Evolutionary conservation across 2,329 filamentous ascomycete species (phyloP), one percentile per base, ranked within the genome.

Genomic region (Whalleya microplaca): DNA sequence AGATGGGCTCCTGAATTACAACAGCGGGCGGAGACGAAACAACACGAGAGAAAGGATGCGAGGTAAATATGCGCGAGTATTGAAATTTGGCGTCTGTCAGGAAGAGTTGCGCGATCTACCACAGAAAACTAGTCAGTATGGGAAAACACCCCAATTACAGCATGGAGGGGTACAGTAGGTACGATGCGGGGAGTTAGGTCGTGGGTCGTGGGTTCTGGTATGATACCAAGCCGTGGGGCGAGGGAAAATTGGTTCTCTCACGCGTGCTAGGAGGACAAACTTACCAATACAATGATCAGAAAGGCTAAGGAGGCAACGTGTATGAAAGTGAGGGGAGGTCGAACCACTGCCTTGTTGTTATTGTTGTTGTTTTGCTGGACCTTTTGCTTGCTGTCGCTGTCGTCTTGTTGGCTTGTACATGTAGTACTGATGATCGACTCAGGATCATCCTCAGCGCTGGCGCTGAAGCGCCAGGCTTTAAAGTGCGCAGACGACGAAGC

Each of bases 51-150:
- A 73, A 68, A 65, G 71, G 70, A 63, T 65, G 66, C 55, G 66
- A 68, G 57, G 66, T 65, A 61, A 72, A 69, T 65, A 70, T 68
- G 69, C 58, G 61, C 55, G 72, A 69, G 62, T 74, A 73, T 55
- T 76, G 74, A 63, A 80, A 72, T 73, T 78, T 80, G 71, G 76
- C 71, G 74, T 80, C 77, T 64, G 73, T 74, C 65, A 84, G 76
- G 56, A 82, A 73, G 65, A 84, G 77, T 70, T 84, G 83, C 62
- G 77, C 72, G 65, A 80, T 72, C 81, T 84, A 56, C 53, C 60
- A n/a, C 54, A 62, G 66, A 60, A 61, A 61, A 61, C 58, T n/a
- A 59, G 49, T 68, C 58, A 67, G 64, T 55, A 56, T 55, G 53
- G 32, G 56, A 19, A 51, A 55, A 45, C 4, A 27, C 23, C 44